Evolutionary conservation across 768 basidiomycete genomes (phyloP).

Genomic region (Strobilomyces dryophilus): DNA sequence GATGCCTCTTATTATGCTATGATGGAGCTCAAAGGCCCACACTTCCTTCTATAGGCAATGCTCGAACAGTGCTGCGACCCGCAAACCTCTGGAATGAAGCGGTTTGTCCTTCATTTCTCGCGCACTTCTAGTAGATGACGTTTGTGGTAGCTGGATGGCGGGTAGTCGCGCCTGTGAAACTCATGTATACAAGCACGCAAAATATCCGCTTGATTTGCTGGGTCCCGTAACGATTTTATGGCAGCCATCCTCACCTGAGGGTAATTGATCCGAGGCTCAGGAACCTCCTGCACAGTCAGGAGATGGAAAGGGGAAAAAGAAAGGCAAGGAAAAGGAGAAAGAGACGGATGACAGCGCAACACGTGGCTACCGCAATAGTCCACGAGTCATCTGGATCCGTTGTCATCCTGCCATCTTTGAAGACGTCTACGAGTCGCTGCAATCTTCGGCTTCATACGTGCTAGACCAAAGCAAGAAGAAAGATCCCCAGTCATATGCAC

Average conservation of each 20-base stretch:
- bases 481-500: constrained; percentile 19
- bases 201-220: constrained; percentile 69
- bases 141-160: constrained; percentile 48
- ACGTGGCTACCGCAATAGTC: constrained; percentile 4
- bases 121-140: background rate
- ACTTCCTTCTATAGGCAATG: constrained; percentile 46
- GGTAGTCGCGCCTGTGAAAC: constrained; percentile 69
- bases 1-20: constrained; percentile 84
- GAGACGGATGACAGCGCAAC: constrained; percentile 19
- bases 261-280: background rate
- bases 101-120: constrained; percentile 36
- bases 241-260: constrained; percentile 38
- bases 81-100: constrained; percentile 57
- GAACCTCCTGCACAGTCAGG: constrained; percentile 6
- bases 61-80: constrained; percentile 62
- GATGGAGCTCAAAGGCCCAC: constrained; percentile 68
- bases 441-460: constrained; percentile 44
- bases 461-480: constrained; percentile 36
- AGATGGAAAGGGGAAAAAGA: constrained; percentile 18
- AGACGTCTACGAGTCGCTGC: constrained; percentile 51
- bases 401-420: constrained; percentile 73
- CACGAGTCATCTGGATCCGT: constrained; percentile 66
- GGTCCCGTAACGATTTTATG: constrained; percentile 74
- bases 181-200: constrained; percentile 54
- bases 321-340: constrained; percentile 34